phyloP scores from a whole-genome alignment of 1,284 basidiomycete genomes.

The Austroboletus niveus region DNA sequence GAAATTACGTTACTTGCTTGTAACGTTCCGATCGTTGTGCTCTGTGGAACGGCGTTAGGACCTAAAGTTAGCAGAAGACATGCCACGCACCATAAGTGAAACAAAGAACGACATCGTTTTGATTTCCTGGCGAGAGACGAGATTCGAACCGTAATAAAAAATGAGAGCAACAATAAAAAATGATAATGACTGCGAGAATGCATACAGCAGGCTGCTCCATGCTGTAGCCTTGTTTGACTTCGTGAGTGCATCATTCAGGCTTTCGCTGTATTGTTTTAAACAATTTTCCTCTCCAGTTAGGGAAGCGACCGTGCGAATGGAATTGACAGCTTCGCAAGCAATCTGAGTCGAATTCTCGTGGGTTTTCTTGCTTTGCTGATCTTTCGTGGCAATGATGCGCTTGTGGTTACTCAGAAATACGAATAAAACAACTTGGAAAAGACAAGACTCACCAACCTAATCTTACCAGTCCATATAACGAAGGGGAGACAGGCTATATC shows the following conservation, averaged over 20 bases:
- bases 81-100: slow-evolving; percentile 66
- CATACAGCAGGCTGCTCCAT: slow-evolving; percentile 75
- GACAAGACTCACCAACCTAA: slow-evolving; percentile 65
- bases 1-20: slow-evolving; percentile 87
- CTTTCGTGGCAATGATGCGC: slow-evolving; percentile 83
- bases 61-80: slow-evolving; percentile 16
- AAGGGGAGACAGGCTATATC: slow-evolving; percentile 78
- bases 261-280: slow-evolving; percentile 66
- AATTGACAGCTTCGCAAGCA: slow-evolving; percentile 88
- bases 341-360: slow-evolving; percentile 86
- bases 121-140: slow-evolving; percentile 63
- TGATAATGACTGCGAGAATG: slow-evolving; percentile 74
- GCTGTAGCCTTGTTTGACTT: slow-evolving; percentile 72
- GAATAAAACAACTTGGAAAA: slow-evolving; percentile 46
- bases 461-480: slow-evolving; percentile 82
- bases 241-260: slow-evolving; percentile 69
- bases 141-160: slow-evolving; percentile 80
- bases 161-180: slow-evolving; percentile 87
- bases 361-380: slow-evolving; percentile 81
- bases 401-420: slow-evolving; percentile 39
- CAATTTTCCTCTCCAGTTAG: slow-evolving; percentile 86
- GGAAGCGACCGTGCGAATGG: slow-evolving; percentile 93
- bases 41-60: slow-evolving; percentile 36
- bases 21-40: slow-evolving; percentile 71
- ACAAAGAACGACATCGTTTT: slow-evolving; percentile 78